Percentiles rank a stretch among this genome's conserved stretches.
Evolutionary conservation across 805 yeast species (phyloP).

Genomic region (Candida anglica): DNA sequence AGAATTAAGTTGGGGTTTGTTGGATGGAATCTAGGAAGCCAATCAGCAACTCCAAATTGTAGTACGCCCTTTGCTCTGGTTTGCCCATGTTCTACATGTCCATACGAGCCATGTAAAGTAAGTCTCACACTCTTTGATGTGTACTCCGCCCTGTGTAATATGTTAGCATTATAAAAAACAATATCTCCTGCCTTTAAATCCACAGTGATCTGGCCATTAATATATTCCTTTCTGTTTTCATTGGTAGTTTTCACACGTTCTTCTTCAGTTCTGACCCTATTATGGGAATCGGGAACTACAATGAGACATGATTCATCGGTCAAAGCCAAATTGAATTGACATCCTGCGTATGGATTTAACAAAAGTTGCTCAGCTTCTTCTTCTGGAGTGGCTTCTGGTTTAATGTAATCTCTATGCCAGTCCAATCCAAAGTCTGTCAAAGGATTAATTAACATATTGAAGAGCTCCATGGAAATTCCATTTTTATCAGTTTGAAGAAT

Average conservation of each 20-base stretch:
- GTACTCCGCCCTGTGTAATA: slow-evolving; percentile 46
- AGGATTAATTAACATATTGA: slow-evolving; percentile 52
- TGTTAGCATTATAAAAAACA: slow-evolving; percentile 47
- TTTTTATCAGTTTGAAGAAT: slow-evolving; percentile 36
- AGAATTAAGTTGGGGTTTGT: slow-evolving; percentile 21
- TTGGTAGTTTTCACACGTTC: slow-evolving; percentile 39
- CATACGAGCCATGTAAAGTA: slow-evolving; percentile 50
- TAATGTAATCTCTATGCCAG: slow-evolving; percentile 52
- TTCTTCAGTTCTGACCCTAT: slow-evolving; percentile 39
- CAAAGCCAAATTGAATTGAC: slow-evolving; percentile 49
- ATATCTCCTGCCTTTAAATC: slow-evolving; percentile 46
- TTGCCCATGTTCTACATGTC: slow-evolving; percentile 38
- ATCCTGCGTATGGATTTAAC: slow-evolving; percentile 40
- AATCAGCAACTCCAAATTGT: slow-evolving; percentile 48
- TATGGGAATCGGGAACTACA: slow-evolving; percentile 47
- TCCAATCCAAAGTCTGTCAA: slow-evolving; percentile 48
- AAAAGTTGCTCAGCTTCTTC: slow-evolving; percentile 40
- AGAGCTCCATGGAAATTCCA: slow-evolving; percentile 42
- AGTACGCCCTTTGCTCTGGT: slow-evolving; percentile 47
- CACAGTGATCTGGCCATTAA: slow-evolving; percentile 38
- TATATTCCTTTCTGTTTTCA: slow-evolving; percentile 28
- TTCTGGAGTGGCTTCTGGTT: slow-evolving; percentile 42
- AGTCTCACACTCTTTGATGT: slow-evolving; percentile 33
- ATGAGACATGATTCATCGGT: slow-evolving; percentile 44
- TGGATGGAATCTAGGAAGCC: slow-evolving; percentile 38